phyloP scores from a whole-genome alignment of 306 rosid genomes.

The Sphenostylis stenocarpa region DNA sequence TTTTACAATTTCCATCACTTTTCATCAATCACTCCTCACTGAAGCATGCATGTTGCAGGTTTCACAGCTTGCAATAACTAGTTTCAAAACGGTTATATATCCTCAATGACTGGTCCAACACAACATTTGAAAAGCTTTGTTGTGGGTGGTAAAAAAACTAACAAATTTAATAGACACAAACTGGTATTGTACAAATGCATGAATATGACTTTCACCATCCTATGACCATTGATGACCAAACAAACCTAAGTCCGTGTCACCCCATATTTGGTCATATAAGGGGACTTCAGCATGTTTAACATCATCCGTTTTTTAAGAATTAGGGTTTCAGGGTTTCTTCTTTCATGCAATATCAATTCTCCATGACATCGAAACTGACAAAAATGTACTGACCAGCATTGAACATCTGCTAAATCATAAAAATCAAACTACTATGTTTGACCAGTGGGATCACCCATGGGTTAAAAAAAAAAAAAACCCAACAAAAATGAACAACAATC shows the following conservation, averaged over 20 bases:
- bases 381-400: slow-evolving; percentile 21
- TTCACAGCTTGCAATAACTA: not conserved
- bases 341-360: slow-evolving; percentile 33
- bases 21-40: no score
- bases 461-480: not conserved
- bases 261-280: slow-evolving; percentile 24
- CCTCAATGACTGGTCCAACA: slow-evolving; percentile 30
- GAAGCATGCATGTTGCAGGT: slow-evolving; percentile 19
- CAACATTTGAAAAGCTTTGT: slow-evolving; percentile 19
- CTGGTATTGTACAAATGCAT: slow-evolving; percentile 37
- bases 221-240: slow-evolving; percentile 5
- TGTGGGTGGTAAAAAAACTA: slow-evolving; percentile 2
- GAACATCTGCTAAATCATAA: slow-evolving; percentile 22
- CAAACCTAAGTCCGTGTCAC: slow-evolving; percentile 1
- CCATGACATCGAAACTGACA: slow-evolving; percentile 28
- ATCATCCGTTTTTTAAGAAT: slow-evolving; percentile 33
- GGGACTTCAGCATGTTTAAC: slow-evolving; percentile 26
- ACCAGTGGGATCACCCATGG: slow-evolving; percentile 15
- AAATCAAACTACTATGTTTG: slow-evolving; percentile 26
- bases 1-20: no score
- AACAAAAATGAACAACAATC: not conserved
- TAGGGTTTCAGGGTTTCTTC: slow-evolving; percentile 41
- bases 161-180: slow-evolving; percentile 36
- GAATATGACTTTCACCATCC: slow-evolving; percentile 34
- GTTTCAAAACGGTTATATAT: not conserved